Evolutionary conservation across 345 rosid species (phyloP).

Genomic region (Syzygium oleosum): DNA sequence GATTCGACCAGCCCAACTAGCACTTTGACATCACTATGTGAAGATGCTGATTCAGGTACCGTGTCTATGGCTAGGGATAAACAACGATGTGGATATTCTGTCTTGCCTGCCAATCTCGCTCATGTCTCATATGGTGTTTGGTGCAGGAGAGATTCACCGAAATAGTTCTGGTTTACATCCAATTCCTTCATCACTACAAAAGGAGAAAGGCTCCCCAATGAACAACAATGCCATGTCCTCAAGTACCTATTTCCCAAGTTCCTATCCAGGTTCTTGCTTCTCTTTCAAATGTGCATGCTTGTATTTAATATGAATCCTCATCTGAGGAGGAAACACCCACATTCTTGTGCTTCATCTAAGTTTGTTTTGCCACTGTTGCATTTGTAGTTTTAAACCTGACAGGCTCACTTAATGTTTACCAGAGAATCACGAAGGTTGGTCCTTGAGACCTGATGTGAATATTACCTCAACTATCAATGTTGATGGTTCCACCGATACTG

Average conservation of each 20-base stretch:
- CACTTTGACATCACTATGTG: constrained; percentile 57
- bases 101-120: background rate
- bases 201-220: constrained; percentile 21
- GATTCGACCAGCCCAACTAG: constrained; percentile 82
- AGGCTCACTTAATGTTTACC: constrained; percentile 6
- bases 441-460: constrained; percentile 21
- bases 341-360: background rate
- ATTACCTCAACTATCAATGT: constrained; percentile 22
- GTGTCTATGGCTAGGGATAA: background rate
- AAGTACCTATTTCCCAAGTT: constrained; percentile 3
- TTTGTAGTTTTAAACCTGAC: background rate
- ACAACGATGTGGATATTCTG: background rate
- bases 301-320: background rate
- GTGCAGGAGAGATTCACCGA: constrained; percentile 66
- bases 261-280: constrained; percentile 21
- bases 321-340: background rate
- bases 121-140: constrained; percentile 13
- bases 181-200: constrained; percentile 23
- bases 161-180: constrained; percentile 28
- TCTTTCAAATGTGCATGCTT: background rate
- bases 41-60: constrained; percentile 88
- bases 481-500: constrained; percentile 19
- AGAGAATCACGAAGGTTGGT: constrained; percentile 27
- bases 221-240: constrained; percentile 18
- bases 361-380: background rate